These are phyloP conservation scores for Sisymbrium altissimum DNA, from an alignment of 345 rosid genomes.

Conservation along the genomic window DNA sequence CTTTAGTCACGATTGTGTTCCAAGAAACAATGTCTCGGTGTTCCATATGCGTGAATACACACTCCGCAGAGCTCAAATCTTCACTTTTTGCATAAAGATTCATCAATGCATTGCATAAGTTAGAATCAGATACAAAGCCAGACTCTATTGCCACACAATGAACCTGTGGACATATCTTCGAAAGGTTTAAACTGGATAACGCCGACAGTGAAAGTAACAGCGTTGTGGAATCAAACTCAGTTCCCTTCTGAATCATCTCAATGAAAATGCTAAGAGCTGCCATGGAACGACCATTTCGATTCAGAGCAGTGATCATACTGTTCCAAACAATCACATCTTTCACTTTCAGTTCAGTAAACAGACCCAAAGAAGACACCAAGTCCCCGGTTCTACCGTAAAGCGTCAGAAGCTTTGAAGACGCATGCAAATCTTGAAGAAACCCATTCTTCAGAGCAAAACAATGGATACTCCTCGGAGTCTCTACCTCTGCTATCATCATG, in stretches of 20 bases:
- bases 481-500: constrained; percentile 16
- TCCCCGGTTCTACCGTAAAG: constrained; percentile 45
- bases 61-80: constrained; percentile 45
- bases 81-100: constrained; percentile 59
- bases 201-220: constrained; percentile 48
- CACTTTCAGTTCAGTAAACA: constrained; percentile 41
- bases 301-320: constrained; percentile 53
- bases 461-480: constrained; percentile 35
- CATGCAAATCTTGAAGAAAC: constrained; percentile 43
- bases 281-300: constrained; percentile 36
- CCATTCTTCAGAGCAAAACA: constrained; percentile 59
- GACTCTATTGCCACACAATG: constrained; percentile 46
- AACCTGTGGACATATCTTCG: constrained; percentile 32
- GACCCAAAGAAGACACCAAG: constrained; percentile 30
- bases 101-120: constrained; percentile 49
- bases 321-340: constrained; percentile 60
- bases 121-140: constrained; percentile 43
- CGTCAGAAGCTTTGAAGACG: constrained; percentile 45
- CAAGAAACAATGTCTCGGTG: constrained; percentile 52
- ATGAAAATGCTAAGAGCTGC: constrained; percentile 38
- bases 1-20: constrained; percentile 56
- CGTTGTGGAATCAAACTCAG: constrained; percentile 52
- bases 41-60: constrained; percentile 37
- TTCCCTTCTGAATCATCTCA: constrained; percentile 39
- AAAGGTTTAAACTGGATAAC: constrained; percentile 21